Conservation (phyloP, 768 basidiomycete genomes). For the Russula abietina region DNA sequence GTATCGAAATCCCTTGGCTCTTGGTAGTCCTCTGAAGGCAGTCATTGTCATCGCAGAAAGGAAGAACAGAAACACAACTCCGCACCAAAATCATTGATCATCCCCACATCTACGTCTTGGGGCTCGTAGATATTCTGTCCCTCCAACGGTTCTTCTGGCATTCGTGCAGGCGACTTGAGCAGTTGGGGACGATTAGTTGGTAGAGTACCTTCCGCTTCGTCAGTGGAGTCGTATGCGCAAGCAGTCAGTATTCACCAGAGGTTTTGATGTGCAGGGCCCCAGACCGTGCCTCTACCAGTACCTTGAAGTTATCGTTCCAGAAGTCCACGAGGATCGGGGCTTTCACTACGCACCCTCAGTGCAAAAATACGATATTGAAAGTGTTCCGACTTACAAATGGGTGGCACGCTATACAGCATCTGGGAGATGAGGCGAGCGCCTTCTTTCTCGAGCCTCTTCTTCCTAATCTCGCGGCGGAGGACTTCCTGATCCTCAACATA, state of each 20-base stretch:
- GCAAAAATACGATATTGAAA: neutral
- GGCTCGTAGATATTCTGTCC: neutral
- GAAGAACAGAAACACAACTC: neutral
- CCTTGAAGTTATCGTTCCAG: slow-evolving; percentile 67
- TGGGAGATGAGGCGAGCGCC: slow-evolving; percentile 49
- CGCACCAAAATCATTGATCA: slow-evolving; percentile 8
- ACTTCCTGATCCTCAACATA: slow-evolving; percentile 59
- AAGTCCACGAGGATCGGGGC: slow-evolving; percentile 64
- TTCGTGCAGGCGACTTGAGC: slow-evolving; percentile 8
- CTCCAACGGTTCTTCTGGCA: neutral
- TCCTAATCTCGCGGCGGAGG: slow-evolving; percentile 45
- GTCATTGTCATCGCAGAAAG: neutral
- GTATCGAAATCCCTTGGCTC: slow-evolving; percentile 23
- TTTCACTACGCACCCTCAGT: slow-evolving; percentile 42
- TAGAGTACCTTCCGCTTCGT: slow-evolving; percentile 35
- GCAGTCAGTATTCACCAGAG: slow-evolving; percentile 28
- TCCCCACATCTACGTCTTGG: neutral
- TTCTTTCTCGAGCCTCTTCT: slow-evolving; percentile 53
- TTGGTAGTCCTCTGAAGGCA: neutral
- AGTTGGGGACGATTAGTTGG: slow-evolving; percentile 46
- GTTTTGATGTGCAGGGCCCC: slow-evolving; percentile 39
- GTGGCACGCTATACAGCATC: slow-evolving; percentile 62
- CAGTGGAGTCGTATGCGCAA: neutral
- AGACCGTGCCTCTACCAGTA: slow-evolving; percentile 60
- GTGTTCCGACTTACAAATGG: slow-evolving; percentile 44